Evolutionary conservation across 306 rosid species (phyloP).

Genomic region (Begonia peltatifolia): DNA sequence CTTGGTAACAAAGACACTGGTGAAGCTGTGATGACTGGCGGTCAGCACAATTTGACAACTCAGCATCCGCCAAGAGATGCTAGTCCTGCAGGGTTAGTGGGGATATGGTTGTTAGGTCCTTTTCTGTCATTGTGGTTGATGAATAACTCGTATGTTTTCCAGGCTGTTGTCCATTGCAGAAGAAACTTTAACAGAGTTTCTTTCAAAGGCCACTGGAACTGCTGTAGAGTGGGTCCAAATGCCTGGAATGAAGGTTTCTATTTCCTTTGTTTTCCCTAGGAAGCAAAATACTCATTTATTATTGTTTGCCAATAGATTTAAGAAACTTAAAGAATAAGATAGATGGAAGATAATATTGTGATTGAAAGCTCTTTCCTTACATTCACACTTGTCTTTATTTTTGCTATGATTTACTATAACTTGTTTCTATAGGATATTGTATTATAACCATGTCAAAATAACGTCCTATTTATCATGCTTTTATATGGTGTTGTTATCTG

Average conservation of each 20-base stretch:
- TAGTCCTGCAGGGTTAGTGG: conserved; percentile 99
- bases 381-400: too few relatives aligned
- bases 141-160: conserved; percentile 24
- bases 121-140: conserved; percentile 33
- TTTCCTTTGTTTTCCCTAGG: not conserved
- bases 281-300: conserved; percentile 1
- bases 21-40: conserved; percentile 88
- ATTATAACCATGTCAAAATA: too few relatives aligned
- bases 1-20: conserved; percentile 91
- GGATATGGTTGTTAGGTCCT: conserved; percentile 38
- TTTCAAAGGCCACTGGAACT: conserved; percentile 99
- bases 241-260: conserved; percentile 99
- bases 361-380: too few relatives aligned
- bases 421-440: too few relatives aligned
- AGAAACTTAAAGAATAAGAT: not conserved
- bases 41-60: conserved; percentile 81
- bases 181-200: conserved; percentile 99
- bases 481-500: too few relatives aligned
- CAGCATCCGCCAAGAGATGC: conserved; percentile 99
- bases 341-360: too few relatives aligned
- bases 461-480: too few relatives aligned
- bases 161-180: conserved; percentile 99
- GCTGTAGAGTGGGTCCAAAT: conserved; percentile 99
- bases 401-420: too few relatives aligned
- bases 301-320: conserved; percentile 6